phyloP scores from a whole-genome alignment of 2,329 filamentous ascomycete genomes.

The Cryphonectria radicalis region DNA sequence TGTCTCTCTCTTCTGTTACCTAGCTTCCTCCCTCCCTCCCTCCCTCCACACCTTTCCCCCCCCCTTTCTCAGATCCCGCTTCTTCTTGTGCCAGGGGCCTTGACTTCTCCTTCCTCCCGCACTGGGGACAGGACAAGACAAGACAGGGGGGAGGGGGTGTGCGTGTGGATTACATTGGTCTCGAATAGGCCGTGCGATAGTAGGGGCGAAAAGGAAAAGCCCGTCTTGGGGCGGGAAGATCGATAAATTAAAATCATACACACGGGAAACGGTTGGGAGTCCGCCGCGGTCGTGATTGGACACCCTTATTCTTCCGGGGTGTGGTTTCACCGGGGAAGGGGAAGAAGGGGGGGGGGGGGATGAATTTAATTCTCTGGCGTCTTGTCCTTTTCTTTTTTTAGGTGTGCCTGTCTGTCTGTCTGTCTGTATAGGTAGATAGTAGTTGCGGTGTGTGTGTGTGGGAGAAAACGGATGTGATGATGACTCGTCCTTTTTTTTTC shows the following conservation, averaged over 20 bases:
- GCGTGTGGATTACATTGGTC: not conserved
- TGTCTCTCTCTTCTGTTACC: not conserved
- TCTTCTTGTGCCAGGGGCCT: not conserved
- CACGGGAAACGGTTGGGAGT: not conserved
- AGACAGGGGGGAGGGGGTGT: not conserved
- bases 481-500: not conserved
- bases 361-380: not conserved
- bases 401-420: too few species aligned
- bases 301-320: not conserved
- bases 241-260: not conserved
- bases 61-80: not conserved
- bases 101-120: not conserved
- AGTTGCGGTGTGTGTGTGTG: not conserved
- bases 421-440: not conserved
- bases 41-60: not conserved
- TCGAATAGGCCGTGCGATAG: not conserved
- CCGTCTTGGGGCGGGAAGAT: not conserved
- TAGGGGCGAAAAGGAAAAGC: not conserved
- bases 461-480: not conserved
- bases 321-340: not conserved
- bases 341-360: not conserved
- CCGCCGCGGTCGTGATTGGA: not conserved
- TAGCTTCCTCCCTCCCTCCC: too few species aligned
- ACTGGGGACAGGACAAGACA: not conserved
- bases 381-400: not conserved